Conservation (phyloP, 2,329 filamentous ascomycete genomes). For the Clonostachys sp. region DNA sequence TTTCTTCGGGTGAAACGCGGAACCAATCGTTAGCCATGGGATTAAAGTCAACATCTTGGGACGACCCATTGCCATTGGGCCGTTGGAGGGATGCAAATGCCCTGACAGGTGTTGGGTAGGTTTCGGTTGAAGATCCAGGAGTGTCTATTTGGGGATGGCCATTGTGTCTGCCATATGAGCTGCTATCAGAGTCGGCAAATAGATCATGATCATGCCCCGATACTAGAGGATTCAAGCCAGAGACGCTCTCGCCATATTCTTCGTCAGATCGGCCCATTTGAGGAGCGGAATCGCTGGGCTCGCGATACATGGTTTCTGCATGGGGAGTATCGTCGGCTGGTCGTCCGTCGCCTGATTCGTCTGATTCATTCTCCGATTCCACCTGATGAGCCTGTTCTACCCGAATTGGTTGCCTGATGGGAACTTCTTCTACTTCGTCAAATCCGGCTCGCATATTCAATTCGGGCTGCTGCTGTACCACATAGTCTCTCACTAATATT, state of each 20-base stretch:
- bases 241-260: background rate
- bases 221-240: no score
- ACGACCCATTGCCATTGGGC: background rate
- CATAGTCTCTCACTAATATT: slow-evolving; percentile 94
- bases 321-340: no score
- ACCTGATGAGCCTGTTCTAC: background rate
- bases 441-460: slow-evolving; percentile 74
- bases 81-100: no score
- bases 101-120: no score
- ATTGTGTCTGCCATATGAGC: no score
- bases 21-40: background rate
- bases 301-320: no score
- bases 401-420: slow-evolving; percentile 4
- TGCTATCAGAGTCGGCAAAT: no score
- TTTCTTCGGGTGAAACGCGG: background rate
- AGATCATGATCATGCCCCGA: no score
- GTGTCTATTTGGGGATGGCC: background rate
- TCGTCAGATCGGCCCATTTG: background rate
- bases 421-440: slow-evolving; percentile 34
- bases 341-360: background rate
- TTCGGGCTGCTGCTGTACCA: slow-evolving; percentile 94
- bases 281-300: no score
- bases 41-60: background rate
- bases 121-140: background rate
- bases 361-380: slow-evolving; percentile 9